Evolutionary conservation across 495 filamentous ascomycete species (phyloP), one percentile per base, ranked within the genome.

Genomic region (Xylaria castorea): DNA sequence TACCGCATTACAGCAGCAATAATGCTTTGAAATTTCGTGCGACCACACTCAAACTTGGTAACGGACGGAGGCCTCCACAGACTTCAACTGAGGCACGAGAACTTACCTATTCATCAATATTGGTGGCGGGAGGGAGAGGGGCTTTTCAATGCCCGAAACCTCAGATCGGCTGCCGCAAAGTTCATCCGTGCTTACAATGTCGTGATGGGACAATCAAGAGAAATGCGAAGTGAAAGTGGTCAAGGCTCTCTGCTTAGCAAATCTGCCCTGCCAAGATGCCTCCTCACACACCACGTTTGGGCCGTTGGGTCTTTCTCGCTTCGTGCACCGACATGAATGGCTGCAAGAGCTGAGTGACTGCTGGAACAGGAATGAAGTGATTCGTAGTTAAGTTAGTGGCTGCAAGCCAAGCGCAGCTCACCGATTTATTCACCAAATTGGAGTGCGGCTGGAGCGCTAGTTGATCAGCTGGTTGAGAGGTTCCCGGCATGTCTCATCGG

Each of bases 371-470:
- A 6, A 68, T 55, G 20, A 55, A 6, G 0, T 22, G 18, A 48
- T 38, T 42, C n/a, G 42, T 63, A 27, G 14, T 18, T 30, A 22
- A 22, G 66, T 9, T 57, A 44, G 66, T 32, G 66, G 34, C 22
- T 30, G 50, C 66, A 30, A 40, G 50, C 9, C 50, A 30, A 44
- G 34, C 50, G 34, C 11, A 34, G 22, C n/a, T 9, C 48, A 14
- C 44, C 25, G 42, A 51, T 34, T 50, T 9, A 27, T 42, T 57
- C 48, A 57, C 50, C 46, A 68, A 36, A 40, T 55, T 6, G 32
- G 32, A 57, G 46, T 71, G 69, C 69, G 69, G 69, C 69, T 71
- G 69, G 65, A 25, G 69, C 61, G 36, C 69, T 57, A 71, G 69
- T 57, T 22, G 25, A 55, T 64, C 69, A 71, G 69, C 60, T 71